A percentile compares a stretch with the other conserved stretches of the same genome.
These are phyloP conservation scores for Aurantiochytrium sp. DNA, from an alignment of 108 stramenopile genomes.

Conservation along the genomic window DNA sequence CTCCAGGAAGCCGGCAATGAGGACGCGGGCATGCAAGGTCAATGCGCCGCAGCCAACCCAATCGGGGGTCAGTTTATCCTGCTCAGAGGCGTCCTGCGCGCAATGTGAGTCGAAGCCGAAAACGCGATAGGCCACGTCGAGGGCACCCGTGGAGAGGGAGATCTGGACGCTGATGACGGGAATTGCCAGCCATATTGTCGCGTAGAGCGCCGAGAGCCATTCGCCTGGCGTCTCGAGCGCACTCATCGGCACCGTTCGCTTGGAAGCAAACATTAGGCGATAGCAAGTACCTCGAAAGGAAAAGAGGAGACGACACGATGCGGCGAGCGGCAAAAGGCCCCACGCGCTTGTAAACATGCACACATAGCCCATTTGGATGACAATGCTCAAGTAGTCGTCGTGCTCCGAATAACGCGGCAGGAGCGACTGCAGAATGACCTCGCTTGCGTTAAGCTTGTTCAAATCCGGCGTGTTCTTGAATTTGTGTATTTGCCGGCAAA, in stretches of 20 bases:
- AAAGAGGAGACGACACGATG: not conserved
- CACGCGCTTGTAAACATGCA: conserved; percentile 13
- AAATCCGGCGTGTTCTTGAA: not conserved
- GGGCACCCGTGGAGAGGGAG: not conserved
- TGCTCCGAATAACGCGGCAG: not conserved
- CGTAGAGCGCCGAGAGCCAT: not conserved
- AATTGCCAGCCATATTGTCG: not conserved
- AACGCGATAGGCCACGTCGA: not conserved
- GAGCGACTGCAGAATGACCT: not conserved
- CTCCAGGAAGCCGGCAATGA: not conserved
- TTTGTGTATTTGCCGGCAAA: not conserved
- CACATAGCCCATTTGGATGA: not conserved
- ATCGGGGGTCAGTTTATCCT: not conserved
- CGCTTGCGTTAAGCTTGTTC: not conserved
- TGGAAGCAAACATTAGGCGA: not conserved
- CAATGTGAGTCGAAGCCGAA: not conserved
- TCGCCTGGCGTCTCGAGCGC: not conserved
- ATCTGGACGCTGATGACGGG: not conserved
- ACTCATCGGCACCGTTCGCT: not conserved
- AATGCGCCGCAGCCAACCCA: not conserved
- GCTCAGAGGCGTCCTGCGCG: not conserved
- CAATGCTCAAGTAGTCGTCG: not conserved
- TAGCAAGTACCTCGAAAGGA: conserved; percentile 7
- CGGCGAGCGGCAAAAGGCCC: conserved; percentile 4
- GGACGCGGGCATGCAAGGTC: not conserved